phyloP scores from a whole-genome alignment of 2,329 filamentous ascomycete genomes.

The Cryphonectria japonica region DNA sequence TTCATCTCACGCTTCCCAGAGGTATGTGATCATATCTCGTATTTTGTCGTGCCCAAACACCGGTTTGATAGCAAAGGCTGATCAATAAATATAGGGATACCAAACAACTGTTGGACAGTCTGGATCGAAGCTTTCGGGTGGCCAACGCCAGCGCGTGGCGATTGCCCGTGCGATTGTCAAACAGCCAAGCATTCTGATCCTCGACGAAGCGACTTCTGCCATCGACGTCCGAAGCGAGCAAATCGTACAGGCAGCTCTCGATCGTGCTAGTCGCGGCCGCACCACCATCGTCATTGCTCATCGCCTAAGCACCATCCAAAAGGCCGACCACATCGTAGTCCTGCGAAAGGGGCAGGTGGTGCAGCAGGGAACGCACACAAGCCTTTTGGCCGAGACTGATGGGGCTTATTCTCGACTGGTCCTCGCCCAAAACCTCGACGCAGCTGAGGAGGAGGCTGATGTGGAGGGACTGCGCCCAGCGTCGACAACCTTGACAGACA shows the following conservation, averaged over 20 bases:
- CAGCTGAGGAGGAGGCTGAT: neutral
- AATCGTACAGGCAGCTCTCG: conserved; percentile 58
- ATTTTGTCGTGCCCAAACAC: neutral
- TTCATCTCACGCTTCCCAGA: conserved; percentile 68
- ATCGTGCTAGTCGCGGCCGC: conserved; percentile 54
- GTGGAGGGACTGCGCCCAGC: neutral
- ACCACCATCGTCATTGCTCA: conserved; percentile 69
- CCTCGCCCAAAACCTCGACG: neutral
- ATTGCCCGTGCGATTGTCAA: conserved; percentile 49
- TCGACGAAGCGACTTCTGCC: conserved; percentile 70
- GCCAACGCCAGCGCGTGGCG: conserved; percentile 79
- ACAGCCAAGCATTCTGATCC: conserved; percentile 57
- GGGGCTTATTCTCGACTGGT: conserved; percentile 21
- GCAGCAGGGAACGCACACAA: conserved; percentile 64
- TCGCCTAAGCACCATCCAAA: conserved; percentile 57
- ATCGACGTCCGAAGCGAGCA: conserved; percentile 46
- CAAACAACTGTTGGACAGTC: conserved; percentile 75
- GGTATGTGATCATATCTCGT: conserved; percentile 36
- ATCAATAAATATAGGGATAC: conserved; percentile 57
- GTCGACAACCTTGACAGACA: neutral
- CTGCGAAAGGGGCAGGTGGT: conserved; percentile 59
- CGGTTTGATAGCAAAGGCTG: conserved; percentile 25
- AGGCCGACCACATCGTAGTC: conserved; percentile 67
- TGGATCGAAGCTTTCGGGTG: conserved; percentile 75
- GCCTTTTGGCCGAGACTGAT: conserved; percentile 50